phyloP scores from a whole-genome alignment of 164 flowering plant species.

The Stephania cephalantha region DNA sequence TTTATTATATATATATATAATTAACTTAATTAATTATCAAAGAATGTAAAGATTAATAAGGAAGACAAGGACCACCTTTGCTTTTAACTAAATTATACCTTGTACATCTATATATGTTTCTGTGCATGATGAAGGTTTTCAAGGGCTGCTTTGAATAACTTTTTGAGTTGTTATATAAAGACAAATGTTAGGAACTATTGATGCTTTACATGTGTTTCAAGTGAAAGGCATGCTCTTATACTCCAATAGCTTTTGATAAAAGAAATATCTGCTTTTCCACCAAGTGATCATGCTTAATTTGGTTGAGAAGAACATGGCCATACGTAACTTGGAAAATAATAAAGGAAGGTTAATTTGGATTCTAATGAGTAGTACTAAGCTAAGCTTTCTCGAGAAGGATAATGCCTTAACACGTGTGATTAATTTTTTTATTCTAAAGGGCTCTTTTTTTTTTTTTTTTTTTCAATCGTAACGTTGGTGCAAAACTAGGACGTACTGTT shows the following conservation, averaged over 20 bases:
- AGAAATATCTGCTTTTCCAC: not conserved
- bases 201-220: not conserved
- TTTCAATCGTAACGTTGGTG: not conserved
- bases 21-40: not conserved
- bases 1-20: too few species aligned
- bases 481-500: too few species aligned
- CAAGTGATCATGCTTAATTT: not conserved
- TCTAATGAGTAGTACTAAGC: not conserved
- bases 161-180: slow-evolving; percentile 2
- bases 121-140: slow-evolving; percentile 2
- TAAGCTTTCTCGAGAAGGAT: not conserved
- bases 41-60: not conserved
- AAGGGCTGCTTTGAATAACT: not conserved
- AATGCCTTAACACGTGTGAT: not conserved
- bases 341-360: not conserved
- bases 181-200: not conserved
- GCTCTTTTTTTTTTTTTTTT: not conserved
- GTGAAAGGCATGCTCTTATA: not conserved
- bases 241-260: not conserved
- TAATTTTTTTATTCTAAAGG: not conserved
- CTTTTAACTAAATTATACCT: not conserved
- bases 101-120: not conserved
- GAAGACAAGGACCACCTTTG: not conserved
- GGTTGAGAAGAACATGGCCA: not conserved
- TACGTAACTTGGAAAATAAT: not conserved